Percentiles rank a stretch among this genome's conserved stretches.
Conservation (phyloP, 2,329 filamentous ascomycete genomes). For the Cadophora sp. region DNA sequence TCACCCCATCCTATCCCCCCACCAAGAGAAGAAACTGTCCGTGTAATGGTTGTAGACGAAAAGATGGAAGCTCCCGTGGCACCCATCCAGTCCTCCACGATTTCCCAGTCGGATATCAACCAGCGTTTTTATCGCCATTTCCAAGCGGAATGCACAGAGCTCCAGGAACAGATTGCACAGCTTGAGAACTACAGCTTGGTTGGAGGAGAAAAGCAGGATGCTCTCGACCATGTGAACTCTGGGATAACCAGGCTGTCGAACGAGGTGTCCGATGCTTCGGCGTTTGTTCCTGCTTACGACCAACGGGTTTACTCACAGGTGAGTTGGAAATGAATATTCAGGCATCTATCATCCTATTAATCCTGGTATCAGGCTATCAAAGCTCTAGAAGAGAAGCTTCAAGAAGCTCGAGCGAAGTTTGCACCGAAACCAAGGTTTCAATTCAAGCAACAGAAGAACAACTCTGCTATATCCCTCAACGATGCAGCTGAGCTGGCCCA, state of each 20-base stretch:
- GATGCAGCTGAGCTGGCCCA: conserved; percentile 62
- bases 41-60: conserved; percentile 10
- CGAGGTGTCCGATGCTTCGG: conserved; percentile 83
- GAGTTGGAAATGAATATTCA: conserved; percentile 28
- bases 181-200: conserved; percentile 67
- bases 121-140: conserved; percentile 88
- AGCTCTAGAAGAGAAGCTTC: conserved; percentile 78
- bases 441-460: conserved; percentile 71
- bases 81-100: not conserved
- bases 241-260: conserved; percentile 82
- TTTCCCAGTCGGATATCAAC: conserved; percentile 57
- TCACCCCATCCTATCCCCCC: not conserved
- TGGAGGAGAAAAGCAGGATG: conserved; percentile 79
- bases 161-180: conserved; percentile 77
- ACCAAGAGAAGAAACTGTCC: not conserved
- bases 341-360: conserved; percentile 6
- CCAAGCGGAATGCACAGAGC: conserved; percentile 70
- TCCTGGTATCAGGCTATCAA: conserved; percentile 70
- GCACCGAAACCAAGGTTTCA: conserved; percentile 82
- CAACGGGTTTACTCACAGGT: conserved; percentile 86
- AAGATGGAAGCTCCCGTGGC: conserved; percentile 9
- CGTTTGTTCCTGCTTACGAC: conserved; percentile 87
- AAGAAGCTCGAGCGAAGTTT: conserved; percentile 70
- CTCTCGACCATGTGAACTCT: conserved; percentile 79
- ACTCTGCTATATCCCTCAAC: conserved; percentile 59